Percentiles rank a stretch among this genome's conserved stretches.
Conservation (phyloP, 2,329 filamentous ascomycete species). For the Alternaria triticina region DNA sequence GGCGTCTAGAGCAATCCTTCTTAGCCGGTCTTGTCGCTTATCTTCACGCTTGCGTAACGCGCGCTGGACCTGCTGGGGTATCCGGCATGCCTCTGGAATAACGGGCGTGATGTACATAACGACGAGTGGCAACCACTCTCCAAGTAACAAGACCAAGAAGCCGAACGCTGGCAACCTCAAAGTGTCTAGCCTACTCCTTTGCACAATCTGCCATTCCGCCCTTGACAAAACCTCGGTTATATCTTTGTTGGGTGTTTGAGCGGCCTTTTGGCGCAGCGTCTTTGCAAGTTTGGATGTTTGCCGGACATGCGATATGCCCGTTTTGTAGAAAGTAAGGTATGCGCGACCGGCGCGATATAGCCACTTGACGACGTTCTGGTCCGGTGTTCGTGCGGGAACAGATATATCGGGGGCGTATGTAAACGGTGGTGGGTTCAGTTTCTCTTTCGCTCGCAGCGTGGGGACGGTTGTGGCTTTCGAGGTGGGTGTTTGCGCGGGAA, state of each 20-base stretch:
- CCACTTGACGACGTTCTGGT: constrained; percentile 58
- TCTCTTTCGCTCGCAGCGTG: constrained; percentile 17
- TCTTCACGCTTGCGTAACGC: constrained; percentile 60
- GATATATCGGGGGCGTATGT: constrained; percentile 75
- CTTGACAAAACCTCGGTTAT: constrained; percentile 58
- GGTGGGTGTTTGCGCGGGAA: neutral
- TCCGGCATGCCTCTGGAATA: constrained; percentile 81
- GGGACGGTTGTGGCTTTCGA: constrained; percentile 7
- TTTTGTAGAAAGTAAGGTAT: constrained; percentile 87
- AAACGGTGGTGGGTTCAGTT: constrained; percentile 72
- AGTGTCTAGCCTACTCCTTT: constrained; percentile 73
- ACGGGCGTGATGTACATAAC: constrained; percentile 73
- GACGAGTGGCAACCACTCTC: constrained; percentile 84
- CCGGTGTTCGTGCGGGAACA: constrained; percentile 62
- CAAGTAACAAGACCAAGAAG: constrained; percentile 76
- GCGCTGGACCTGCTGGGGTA: constrained; percentile 76
- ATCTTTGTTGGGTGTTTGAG: constrained; percentile 2
- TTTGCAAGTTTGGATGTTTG: constrained; percentile 63
- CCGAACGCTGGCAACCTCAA: constrained; percentile 80
- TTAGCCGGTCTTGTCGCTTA: constrained; percentile 28
- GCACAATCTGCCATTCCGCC: constrained; percentile 72
- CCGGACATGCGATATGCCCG: constrained; percentile 76
- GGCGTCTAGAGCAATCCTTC: constrained; percentile 21
- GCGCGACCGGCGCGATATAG: constrained; percentile 71
- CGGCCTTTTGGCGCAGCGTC: constrained; percentile 51